Conservation (phyloP, 2,329 filamentous ascomycete genomes). For the Trichoderma endophyticum region DNA sequence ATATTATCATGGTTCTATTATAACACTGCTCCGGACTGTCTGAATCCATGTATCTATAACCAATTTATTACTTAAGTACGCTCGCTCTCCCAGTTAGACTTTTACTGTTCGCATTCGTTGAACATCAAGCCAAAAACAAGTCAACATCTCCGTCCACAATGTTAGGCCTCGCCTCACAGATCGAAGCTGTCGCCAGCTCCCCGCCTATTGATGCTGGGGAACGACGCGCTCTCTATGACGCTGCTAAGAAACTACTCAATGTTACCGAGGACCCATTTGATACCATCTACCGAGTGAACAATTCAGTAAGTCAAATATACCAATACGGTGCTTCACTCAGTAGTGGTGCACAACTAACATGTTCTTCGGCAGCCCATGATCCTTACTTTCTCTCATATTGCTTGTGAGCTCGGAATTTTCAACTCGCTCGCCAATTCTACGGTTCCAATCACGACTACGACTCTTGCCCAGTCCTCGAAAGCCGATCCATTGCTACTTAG, state of each 20-base stretch:
- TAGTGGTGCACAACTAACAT: not conserved
- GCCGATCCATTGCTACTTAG: not conserved
- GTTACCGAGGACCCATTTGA: not conserved
- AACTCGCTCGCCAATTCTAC: not conserved
- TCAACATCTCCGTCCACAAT: not conserved
- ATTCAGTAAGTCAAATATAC: not conserved
- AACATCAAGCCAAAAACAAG: not conserved
- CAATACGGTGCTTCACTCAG: not conserved
- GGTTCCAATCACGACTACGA: not conserved
- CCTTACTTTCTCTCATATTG: not conserved
- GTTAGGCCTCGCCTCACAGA: not conserved
- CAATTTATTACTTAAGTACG: not conserved
- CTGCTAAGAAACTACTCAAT: not conserved
- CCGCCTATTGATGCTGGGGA: not conserved
- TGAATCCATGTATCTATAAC: not conserved
- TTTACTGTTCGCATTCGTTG: not conserved
- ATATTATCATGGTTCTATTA: not conserved
- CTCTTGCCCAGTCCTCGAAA: not conserved
- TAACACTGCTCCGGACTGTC: not conserved
- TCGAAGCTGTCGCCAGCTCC: not conserved
- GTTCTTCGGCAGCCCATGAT: not conserved
- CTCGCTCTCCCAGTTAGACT: not conserved
- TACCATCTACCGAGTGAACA: not conserved
- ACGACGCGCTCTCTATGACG: not conserved
- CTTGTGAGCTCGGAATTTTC: not conserved